Evolutionary conservation across 208 protist genomes (phyloP).

Genomic region (Acanthamoeba polyphaga): DNA sequence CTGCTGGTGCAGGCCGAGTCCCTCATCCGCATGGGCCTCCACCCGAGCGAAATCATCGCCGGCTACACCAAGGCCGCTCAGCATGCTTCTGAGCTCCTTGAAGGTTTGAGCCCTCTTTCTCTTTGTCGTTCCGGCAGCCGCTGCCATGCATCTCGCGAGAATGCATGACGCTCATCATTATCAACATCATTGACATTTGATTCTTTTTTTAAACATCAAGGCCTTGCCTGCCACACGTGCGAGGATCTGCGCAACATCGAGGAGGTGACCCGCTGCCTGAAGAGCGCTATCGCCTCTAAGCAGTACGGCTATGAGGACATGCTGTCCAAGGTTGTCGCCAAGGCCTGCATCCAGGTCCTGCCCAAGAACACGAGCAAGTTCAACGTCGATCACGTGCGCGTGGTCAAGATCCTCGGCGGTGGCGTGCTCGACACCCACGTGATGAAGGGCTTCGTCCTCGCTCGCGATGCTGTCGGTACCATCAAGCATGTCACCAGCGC

Average conservation of each 20-base stretch:
- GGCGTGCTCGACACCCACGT: conserved; percentile 95
- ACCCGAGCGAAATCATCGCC: conserved; percentile 98
- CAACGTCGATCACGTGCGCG: conserved; percentile 99
- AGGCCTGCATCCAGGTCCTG: conserved; percentile 97
- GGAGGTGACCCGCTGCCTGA: conserved; percentile 78
- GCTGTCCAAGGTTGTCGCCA: conserved; percentile 95
- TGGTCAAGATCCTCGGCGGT: conserved; percentile 98
- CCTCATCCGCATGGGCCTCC: conserved; percentile 97
- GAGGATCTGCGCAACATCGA: conserved; percentile 93
- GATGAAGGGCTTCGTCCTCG: conserved; percentile 98
- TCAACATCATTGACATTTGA: background rate
- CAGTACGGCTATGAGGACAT: conserved; percentile 98
- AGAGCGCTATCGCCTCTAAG: conserved; percentile 91
- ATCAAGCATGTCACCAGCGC: conserved; percentile 96
- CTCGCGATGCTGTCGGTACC: conserved; percentile 94
- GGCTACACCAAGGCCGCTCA: conserved; percentile 97
- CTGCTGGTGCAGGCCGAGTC: conserved; percentile 97
- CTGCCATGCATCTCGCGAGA: background rate
- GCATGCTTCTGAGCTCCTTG: conserved; percentile 95
- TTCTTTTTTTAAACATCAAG: background rate
- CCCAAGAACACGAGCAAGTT: conserved; percentile 97
- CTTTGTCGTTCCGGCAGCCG: background rate
- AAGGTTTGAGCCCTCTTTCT: conserved; percentile 56
- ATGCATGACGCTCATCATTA: background rate
- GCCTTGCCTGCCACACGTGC: conserved; percentile 83